These are phyloP conservation scores for Solanum hybrid DNA, from an alignment of 305 asterid species.

Conservation along the genomic window DNA sequence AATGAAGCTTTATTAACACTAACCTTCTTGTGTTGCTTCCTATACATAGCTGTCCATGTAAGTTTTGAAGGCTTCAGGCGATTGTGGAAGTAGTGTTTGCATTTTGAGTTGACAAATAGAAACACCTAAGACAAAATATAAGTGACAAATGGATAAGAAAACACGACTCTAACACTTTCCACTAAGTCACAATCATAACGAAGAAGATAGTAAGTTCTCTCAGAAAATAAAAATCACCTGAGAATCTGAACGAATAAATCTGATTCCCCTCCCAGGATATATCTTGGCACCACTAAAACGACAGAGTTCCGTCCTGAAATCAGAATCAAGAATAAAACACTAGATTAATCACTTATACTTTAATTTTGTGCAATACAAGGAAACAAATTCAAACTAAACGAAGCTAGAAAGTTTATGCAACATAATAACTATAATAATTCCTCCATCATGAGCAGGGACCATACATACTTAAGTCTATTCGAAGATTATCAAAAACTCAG, in stretches of 20 bases:
- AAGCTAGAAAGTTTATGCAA: too few species aligned
- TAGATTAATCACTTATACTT: not conserved
- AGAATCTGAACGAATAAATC: conserved; percentile 7
- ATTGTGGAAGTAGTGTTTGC: conserved; percentile 9
- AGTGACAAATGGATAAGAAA: not conserved
- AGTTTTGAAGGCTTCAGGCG: conserved; percentile 10
- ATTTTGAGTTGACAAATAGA: conserved; percentile 12
- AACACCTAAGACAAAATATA: not conserved
- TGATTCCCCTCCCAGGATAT: conserved; percentile 9
- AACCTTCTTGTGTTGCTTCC: conserved; percentile 17
- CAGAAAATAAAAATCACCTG: not conserved
- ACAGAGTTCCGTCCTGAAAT: conserved; percentile 10
- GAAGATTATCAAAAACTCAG: too few species aligned
- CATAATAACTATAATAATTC: too few species aligned
- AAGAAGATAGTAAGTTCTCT: not conserved
- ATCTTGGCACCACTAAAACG: conserved; percentile 11
- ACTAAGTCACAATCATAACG: not conserved
- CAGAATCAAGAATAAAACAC: not conserved
- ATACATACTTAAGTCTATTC: too few species aligned
- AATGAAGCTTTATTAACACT: not conserved
- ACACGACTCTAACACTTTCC: not conserved
- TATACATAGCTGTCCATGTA: conserved; percentile 11
- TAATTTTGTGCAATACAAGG: not conserved
- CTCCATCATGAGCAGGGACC: too few species aligned
- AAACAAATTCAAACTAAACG: not conserved